Base-by-base conservation (phyloP, 768 basidiomycete species). In the Lactarius evosmus region DNA sequence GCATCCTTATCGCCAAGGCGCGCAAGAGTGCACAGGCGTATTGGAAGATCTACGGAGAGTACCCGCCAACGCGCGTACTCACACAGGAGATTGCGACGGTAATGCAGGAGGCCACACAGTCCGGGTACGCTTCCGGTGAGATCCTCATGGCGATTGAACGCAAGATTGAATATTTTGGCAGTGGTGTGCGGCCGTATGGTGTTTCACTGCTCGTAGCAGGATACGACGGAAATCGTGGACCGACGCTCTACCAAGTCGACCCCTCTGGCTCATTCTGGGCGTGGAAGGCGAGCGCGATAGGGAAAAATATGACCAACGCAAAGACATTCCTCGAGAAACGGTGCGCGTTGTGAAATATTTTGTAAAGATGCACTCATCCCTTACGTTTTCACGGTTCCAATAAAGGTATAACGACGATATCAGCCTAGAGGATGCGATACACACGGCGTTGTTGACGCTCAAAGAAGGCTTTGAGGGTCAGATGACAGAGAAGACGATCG, bases 401-500 rank as follows among this genome's bases (percentile, higher is more conserved):
- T n/a, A n/a, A 75, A 98, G 95, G 73, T 98, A 98, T 78, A 98
- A 96, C 78, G 96, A 99, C 78, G 96, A 98, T 73, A 96, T 99
- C 74, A 97, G 95, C 71, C 79, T 98, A 62, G 96, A 98, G 78
- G 97, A 98, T 75, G 97, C 96, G 36, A 98, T 98, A 69, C 97
- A 99, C 76, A 99, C 97, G 14, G 97, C 97, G 36, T 85, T 99
- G 32, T 78, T 99, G 68, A 99, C 97, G 38, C 80, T 98, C 68
- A 98, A 99, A 78, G 97, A 98, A 78, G 95, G 97, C 4, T 99
- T 98, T 71, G 97, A 99, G 76, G 97, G 97, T n/a, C 93, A 98
- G 74, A 98, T 99, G 96, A 98, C 96, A 32, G 97, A 98, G 78
- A 95, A 97, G 80, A 99, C 97, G 52, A 97, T 99, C 72, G 97